Base-by-base conservation (phyloP, 257 asterid genomes). In the Capsicum chinense region DNA sequence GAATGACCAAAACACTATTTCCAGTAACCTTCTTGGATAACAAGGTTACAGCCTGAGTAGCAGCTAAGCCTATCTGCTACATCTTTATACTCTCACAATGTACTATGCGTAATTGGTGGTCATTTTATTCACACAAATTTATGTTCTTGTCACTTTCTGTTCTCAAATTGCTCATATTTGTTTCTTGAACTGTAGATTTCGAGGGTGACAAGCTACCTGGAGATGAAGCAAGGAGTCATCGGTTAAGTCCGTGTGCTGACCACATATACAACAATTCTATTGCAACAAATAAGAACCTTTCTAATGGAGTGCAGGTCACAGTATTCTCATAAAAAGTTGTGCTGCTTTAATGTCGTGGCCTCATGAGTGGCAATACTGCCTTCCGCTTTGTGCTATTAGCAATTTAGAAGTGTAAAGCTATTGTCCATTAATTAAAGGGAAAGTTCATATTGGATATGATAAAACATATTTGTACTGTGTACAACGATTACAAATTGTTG, bases 211-310 rank as follows among this genome's bases (percentile, higher is more conserved):
- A 52, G 60, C 63, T 76, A 76, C 63, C 81, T 26, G 81, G 63
- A 52, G 48, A 76, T 76, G 63, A 76, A 21, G 63, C 63, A 14
- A 52, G 81, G 48, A 35, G 5, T 50, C 44, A 3, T 26, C n/a
- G 19, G 2, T 52, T 21, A 12, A 19, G 48, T 52, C 48, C 8
- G 2, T 10, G 4, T 48, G 80, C 59, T 21, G 63, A 21, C 14
- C 21, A 21, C 19, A 12, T 76, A 76, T 14, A 76, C 81, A 52
- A 1, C 48, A 74, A 52, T 26, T 76, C 63, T 74, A 76, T 26
- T 52, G 78, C 63, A 76, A 76, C 63, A 26, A 67, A 76, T 76
- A 76, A 76, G 63, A 21, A 76, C 63, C 81, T 63, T 21, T 5
- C 1, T 47, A 21, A 50, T 50, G 81, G 62, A 74, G 81, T 74